Evolutionary conservation across 1,284 basidiomycete species (phyloP), one percentile per base, ranked within the genome.

Genomic region (Trichosporon ovoides): DNA sequence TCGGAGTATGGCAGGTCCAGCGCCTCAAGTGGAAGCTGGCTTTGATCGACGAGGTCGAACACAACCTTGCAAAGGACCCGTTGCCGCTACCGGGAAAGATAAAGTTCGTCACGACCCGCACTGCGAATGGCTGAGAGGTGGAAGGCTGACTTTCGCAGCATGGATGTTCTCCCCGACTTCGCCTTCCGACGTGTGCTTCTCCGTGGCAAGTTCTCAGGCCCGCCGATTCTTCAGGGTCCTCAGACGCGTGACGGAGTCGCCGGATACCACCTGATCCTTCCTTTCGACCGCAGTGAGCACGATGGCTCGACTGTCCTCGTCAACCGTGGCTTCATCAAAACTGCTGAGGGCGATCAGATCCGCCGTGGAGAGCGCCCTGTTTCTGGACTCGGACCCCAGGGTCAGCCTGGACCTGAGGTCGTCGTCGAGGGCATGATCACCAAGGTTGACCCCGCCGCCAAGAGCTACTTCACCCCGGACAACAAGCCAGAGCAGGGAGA

Each of bases 1-100:
- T 98, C 59, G 95, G 95, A 19, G 86, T 87, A 35, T 98, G 95
- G 96, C 95, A 99, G 73, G 68, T 85, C 34, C 83, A 91, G 68
- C 83, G 96, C 38, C 82, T 98, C 43, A 85, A 91, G 72, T 99
- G 96, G 96, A 99, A 99, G 77, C 81, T 97, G 33, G 83, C 84
- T 53, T 81, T 98, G 60, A 97, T 98, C 64, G 91, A 97, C 65
- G 91, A 98, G 71, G 81, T 98, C 43, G 89, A 97, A 71, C 86
- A 90, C 75, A 97, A 98, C 78, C 80, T 98, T 24, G 83, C 87
- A 60, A 82, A 87, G 31, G 84, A 85, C 35, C 89, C 96, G 0
- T 83, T 98, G 59, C 73, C 80, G 22, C 80, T 99, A 22, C 95
- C 95, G 1, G 82, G 81, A 43, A 84, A 85, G 74, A 86, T 98